Conservation (phyloP, 2,329 filamentous ascomycete species). For the Fusarium sp. region DNA sequence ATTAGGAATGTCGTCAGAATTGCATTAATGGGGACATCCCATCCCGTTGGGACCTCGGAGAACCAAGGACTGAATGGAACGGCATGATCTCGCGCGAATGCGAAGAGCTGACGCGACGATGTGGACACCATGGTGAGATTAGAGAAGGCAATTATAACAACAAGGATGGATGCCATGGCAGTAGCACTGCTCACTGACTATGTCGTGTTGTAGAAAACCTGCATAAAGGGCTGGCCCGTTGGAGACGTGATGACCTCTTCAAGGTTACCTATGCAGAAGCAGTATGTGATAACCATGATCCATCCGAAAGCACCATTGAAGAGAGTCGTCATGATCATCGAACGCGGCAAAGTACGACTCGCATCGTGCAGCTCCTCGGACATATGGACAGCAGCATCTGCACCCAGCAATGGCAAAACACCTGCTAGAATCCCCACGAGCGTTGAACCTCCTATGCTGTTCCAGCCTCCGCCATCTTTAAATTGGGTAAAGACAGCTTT, state of each 20-base stretch:
- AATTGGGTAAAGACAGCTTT: slow-evolving; percentile 36
- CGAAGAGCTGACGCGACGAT: slow-evolving; percentile 37
- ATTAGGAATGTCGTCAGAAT: slow-evolving; percentile 37
- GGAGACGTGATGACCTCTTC: slow-evolving; percentile 34
- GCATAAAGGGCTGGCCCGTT: slow-evolving; percentile 41
- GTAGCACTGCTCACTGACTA: slow-evolving; percentile 32
- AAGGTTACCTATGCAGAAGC: slow-evolving; percentile 40
- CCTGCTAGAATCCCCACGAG: slow-evolving; percentile 40
- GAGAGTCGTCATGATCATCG: slow-evolving; percentile 39
- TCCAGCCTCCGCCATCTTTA: slow-evolving; percentile 38
- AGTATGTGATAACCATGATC: slow-evolving; percentile 42
- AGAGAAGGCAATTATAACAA: slow-evolving; percentile 39
- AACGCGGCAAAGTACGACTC: slow-evolving; percentile 30
- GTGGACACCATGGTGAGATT: slow-evolving; percentile 42
- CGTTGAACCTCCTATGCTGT: slow-evolving; percentile 29
- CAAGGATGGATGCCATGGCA: slow-evolving; percentile 34
- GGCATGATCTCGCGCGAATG: slow-evolving; percentile 37
- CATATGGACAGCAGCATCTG: slow-evolving; percentile 42
- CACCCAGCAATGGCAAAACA: slow-evolving; percentile 31
- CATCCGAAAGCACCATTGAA: slow-evolving; percentile 39
- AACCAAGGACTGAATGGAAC: slow-evolving; percentile 41
- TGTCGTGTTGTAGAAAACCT: slow-evolving; percentile 38
- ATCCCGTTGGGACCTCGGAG: slow-evolving; percentile 25
- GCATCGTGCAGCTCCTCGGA: slow-evolving; percentile 39
- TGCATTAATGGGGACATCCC: slow-evolving; percentile 37